Percentiles rank a stretch among this genome's conserved stretches.
Evolutionary conservation across 768 basidiomycete species (phyloP).

Genomic region (Boletus patriciae): DNA sequence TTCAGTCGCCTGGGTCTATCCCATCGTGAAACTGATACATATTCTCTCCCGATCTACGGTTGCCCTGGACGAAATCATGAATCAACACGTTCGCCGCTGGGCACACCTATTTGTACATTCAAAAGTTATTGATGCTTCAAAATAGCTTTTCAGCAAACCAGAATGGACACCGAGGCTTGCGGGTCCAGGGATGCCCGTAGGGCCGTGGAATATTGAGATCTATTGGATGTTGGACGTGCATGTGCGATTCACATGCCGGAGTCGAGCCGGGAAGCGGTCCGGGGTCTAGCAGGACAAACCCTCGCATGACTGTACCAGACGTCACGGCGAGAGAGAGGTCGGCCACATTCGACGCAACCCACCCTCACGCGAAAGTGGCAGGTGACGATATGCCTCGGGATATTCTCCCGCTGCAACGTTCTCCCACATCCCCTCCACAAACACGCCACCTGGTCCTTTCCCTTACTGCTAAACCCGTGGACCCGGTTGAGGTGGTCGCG

Average conservation of each 20-base stretch:
- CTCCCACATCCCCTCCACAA: constrained; percentile 13
- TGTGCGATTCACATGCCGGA: not conserved
- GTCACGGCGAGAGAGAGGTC: constrained; percentile 21
- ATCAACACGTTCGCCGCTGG: too few species aligned
- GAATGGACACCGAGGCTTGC: too few species aligned
- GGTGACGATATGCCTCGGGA: constrained; percentile 20
- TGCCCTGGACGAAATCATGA: too few species aligned
- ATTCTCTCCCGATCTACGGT: too few species aligned
- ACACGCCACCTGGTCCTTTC: constrained; percentile 6
- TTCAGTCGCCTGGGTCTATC: too few species aligned
- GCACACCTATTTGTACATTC: too few species aligned
- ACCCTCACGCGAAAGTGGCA: constrained; percentile 16
- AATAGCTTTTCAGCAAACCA: too few species aligned
- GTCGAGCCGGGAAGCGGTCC: not conserved
- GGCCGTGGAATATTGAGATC: too few species aligned
- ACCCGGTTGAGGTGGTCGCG: constrained; percentile 16
- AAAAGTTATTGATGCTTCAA: too few species aligned
- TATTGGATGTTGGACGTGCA: not conserved
- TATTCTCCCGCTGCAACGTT: constrained; percentile 14
- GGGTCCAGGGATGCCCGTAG: too few species aligned
- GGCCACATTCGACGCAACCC: constrained; percentile 9
- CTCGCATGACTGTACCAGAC: constrained; percentile 17
- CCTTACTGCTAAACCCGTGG: constrained; percentile 8
- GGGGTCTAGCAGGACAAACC: constrained; percentile 6
- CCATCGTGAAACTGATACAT: too few species aligned